phyloP scores from a whole-genome alignment of 805 yeast species.

The Teunomyces atbi region DNA sequence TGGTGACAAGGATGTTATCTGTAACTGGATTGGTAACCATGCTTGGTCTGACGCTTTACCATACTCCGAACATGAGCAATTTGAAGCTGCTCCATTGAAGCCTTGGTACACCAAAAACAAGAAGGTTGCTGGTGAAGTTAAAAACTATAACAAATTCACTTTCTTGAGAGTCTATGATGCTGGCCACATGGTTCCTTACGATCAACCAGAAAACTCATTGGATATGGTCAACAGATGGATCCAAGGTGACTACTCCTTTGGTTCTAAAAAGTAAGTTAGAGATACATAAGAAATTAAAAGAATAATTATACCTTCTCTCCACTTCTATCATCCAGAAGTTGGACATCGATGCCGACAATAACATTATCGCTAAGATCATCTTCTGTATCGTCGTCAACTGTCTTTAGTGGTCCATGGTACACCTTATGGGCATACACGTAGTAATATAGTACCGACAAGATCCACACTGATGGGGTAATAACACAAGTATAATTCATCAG shows the following conservation, averaged over 20 bases:
- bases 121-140: constrained; percentile 63
- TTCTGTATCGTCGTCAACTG: background rate
- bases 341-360: background rate
- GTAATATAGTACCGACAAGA: constrained; percentile 52
- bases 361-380: background rate
- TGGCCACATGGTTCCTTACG: constrained; percentile 95
- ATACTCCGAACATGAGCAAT: constrained; percentile 17
- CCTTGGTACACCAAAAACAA: constrained; percentile 18
- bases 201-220: constrained; percentile 75
- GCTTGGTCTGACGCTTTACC: constrained; percentile 34
- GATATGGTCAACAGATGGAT: constrained; percentile 89
- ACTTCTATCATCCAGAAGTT: background rate
- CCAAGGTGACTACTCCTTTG: constrained; percentile 51
- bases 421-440: constrained; percentile 49
- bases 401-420: constrained; percentile 52
- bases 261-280: constrained; percentile 1
- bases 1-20: constrained; percentile 46
- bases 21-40: constrained; percentile 46
- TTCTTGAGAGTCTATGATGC: constrained; percentile 84
- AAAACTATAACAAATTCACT: constrained; percentile 69
- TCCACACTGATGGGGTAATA: constrained; percentile 62
- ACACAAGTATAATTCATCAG: constrained; percentile 72
- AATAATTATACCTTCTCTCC: background rate
- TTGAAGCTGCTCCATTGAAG: constrained; percentile 14
- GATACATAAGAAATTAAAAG: background rate